Evolutionary conservation across 352 stramenopile genomes (phyloP).

Genomic region (Phytopythium delawarense): DNA sequence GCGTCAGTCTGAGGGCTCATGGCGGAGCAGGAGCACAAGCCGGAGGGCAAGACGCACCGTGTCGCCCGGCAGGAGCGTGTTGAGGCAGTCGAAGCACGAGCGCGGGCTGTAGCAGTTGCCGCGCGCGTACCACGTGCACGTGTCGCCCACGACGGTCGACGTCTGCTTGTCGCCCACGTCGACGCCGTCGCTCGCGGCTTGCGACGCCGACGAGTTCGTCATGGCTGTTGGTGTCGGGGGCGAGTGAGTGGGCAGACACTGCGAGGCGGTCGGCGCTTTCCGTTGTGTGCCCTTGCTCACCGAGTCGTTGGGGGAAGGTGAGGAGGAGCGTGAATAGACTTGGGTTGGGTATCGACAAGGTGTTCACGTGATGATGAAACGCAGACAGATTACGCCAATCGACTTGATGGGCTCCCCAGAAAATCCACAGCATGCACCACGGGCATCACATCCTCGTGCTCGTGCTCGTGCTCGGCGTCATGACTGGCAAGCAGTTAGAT

Average conservation of each 20-base stretch:
- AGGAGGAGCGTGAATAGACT: background rate
- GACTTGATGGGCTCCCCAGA: background rate
- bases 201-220: background rate
- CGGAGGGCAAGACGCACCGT: constrained; percentile 14
- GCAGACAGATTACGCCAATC: background rate
- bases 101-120: constrained; percentile 15
- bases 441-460: too few species aligned
- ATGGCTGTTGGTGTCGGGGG: too few species aligned
- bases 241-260: background rate
- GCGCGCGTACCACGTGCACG: constrained; percentile 18
- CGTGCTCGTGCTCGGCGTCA: too few species aligned
- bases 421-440: background rate
- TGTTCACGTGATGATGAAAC: background rate
- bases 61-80: constrained; percentile 22
- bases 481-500: background rate
- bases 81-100: constrained; percentile 31
- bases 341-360: background rate
- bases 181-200: background rate
- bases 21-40: background rate
- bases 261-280: background rate
- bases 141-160: constrained; percentile 12
- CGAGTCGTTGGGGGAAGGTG: background rate
- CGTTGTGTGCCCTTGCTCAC: background rate
- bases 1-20: background rate
- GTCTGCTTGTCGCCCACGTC: background rate